Percentiles rank a stretch among this genome's conserved stretches.
Conservation (phyloP, 306 rosid genomes). For the Betula pendula region DNA sequence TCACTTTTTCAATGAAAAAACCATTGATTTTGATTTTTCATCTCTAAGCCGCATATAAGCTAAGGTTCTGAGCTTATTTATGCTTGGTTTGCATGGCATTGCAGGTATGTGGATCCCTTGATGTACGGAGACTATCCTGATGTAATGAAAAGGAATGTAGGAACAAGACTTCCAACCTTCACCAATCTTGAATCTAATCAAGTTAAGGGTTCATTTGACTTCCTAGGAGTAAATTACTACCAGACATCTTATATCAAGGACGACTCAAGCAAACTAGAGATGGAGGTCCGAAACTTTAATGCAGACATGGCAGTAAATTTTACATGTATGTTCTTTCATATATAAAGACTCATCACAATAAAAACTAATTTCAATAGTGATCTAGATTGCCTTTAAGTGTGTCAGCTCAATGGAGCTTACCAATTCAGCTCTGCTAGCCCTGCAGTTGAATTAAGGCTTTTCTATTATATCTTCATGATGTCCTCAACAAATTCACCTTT, state of each 20-base stretch:
- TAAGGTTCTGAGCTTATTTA: background rate
- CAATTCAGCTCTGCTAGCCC: background rate
- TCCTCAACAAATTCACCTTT: background rate
- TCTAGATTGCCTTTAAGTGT: background rate
- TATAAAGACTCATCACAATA: background rate
- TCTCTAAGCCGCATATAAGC: background rate
- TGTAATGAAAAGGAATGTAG: slow-evolving; percentile 52
- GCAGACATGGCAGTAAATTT: slow-evolving; percentile 36
- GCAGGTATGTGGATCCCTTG: slow-evolving; percentile 67
- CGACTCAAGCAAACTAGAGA: slow-evolving; percentile 27
- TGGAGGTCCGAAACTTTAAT: slow-evolving; percentile 27
- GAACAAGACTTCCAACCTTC: slow-evolving; percentile 58
- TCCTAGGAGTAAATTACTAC: slow-evolving; percentile 56
- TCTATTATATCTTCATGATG: background rate
- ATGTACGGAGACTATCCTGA: slow-evolving; percentile 64
- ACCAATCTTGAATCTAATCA: slow-evolving; percentile 43
- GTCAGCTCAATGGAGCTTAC: background rate
- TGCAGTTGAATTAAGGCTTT: background rate
- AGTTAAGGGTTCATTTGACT: slow-evolving; percentile 63
- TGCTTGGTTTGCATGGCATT: background rate
- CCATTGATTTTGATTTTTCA: background rate
- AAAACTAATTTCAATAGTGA: background rate
- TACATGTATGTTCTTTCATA: slow-evolving; percentile 19
- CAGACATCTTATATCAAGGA: slow-evolving; percentile 24
- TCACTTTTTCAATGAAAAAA: background rate